Base-by-base conservation (phyloP, 768 basidiomycete species). In the Podaxis sp. region DNA sequence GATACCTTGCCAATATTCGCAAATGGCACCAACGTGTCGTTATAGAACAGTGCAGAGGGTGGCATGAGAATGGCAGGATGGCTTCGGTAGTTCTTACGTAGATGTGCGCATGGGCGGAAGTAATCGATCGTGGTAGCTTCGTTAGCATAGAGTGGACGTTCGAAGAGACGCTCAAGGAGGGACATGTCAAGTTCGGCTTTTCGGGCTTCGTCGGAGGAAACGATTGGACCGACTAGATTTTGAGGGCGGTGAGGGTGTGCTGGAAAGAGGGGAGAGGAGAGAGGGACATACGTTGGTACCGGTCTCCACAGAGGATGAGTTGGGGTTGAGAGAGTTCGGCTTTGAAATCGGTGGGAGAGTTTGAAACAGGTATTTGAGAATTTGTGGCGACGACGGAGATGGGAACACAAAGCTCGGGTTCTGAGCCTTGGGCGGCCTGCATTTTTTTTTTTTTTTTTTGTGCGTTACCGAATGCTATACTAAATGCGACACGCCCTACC, bases 11-110 rank as follows among this genome's bases (percentile, higher is more conserved):
- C 80, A 67, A 79, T 81, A 11, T 57, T 65, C 16, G 81, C 80
- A 62, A 69, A 78, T 1, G 81, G 80, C 57, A 77, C 73, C 59
- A 83, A 62, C 2, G 74, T 74, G 62, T 83, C 81, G 52, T 78
- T 73, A 63, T 83, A 83, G 57, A 83, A 83, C n/a, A 83, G 72
- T 4, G 80, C 77, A 5, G 80, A 81, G 10, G 81, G 79, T 11
- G 80, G 79, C 81, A 82, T 83, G 50, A 83, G 69, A 59, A 83
- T 83, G 5, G 74, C 80, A 21, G 80, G 80, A 66, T 82, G 79
- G 61, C 79, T 81, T 32, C 79, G 77, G 64, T 80, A 81, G 62
- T 80, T 81, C 79, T 79, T 57, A 37, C 62, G 21, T 25, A 50
- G 36, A 47, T 59, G 46, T 35, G 60, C 18, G 54, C 55, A 32